Conservation (phyloP, 306 rosid genomes). For the Rosa rugosa region DNA sequence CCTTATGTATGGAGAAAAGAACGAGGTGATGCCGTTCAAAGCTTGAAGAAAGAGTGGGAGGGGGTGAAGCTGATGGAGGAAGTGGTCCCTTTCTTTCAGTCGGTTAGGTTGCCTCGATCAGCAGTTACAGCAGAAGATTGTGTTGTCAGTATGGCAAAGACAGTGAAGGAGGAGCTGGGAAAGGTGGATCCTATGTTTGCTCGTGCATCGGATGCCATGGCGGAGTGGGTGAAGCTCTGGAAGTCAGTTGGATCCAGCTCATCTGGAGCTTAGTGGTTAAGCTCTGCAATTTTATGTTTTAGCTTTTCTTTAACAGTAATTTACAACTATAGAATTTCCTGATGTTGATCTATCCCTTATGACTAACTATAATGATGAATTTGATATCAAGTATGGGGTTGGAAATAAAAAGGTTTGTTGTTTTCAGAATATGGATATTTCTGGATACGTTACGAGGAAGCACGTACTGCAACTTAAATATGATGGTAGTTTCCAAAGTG, state of each 20-base stretch:
- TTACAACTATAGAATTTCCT: background rate
- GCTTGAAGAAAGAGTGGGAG: conserved; percentile 98
- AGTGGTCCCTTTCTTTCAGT: conserved; percentile 91
- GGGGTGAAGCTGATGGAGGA: conserved; percentile 98
- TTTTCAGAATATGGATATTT: background rate
- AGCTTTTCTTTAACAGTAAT: background rate
- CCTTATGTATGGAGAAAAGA: conserved; percentile 92
- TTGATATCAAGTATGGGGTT: conserved; percentile 18
- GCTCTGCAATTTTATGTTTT: conserved; percentile 14
- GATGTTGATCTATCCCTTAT: conserved; percentile 9
- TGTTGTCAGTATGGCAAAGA: conserved; percentile 64
- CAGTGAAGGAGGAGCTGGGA: conserved; percentile 80
- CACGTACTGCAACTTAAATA: too few species aligned
- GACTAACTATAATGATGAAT: conserved; percentile 11
- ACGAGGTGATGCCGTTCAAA: conserved; percentile 78
- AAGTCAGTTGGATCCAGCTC: conserved; percentile 54
- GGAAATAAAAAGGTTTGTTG: conserved; percentile 16
- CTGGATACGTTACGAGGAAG: background rate
- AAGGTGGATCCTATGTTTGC: conserved; percentile 69
- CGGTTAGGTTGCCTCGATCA: conserved; percentile 60
- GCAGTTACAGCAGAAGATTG: conserved; percentile 74
- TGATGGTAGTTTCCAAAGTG: too few species aligned
- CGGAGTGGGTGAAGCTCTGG: conserved; percentile 88
- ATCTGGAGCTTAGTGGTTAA: conserved; percentile 18
- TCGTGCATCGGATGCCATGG: conserved; percentile 79